phyloP scores from a whole-genome alignment of 768 basidiomycete genomes.

The Termitomyces heimii region DNA sequence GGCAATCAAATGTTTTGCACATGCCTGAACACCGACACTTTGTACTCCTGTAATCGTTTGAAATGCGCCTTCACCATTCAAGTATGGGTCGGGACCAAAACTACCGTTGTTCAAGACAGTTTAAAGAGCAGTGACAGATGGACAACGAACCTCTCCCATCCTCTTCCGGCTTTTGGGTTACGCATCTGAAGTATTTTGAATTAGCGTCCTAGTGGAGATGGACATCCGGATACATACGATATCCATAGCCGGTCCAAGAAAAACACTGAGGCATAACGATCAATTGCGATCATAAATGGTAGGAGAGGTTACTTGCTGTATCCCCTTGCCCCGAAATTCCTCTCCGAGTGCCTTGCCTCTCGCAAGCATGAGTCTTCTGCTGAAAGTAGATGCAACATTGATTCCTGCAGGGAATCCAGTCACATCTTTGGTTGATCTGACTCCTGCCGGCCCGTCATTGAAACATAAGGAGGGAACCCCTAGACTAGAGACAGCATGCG shows the following conservation, averaged over 20 bases:
- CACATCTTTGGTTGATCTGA: slow-evolving; percentile 35
- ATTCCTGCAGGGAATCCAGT: slow-evolving; percentile 57
- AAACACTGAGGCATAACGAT: slow-evolving; percentile 25
- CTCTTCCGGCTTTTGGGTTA: slow-evolving; percentile 44
- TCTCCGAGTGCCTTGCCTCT: slow-evolving; percentile 58
- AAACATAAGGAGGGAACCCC: slow-evolving; percentile 41
- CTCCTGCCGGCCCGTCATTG: slow-evolving; percentile 43
- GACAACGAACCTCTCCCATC: slow-evolving; percentile 36
- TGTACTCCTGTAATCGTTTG: slow-evolving; percentile 58
- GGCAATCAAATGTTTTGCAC: slow-evolving; percentile 45
- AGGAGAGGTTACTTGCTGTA: slow-evolving; percentile 25
- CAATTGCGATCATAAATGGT: neutral
- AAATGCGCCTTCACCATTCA: slow-evolving; percentile 55
- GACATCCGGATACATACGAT: slow-evolving; percentile 25
- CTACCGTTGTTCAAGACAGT: slow-evolving; percentile 15
- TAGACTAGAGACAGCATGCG: slow-evolving; percentile 32
- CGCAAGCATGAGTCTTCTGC: slow-evolving; percentile 56
- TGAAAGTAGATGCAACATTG: slow-evolving; percentile 45
- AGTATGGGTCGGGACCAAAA: slow-evolving; percentile 58
- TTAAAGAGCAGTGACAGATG: neutral
- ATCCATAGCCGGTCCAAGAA: slow-evolving; percentile 50
- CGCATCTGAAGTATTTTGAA: slow-evolving; percentile 30
- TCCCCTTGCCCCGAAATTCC: slow-evolving; percentile 68
- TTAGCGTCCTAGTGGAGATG: neutral
- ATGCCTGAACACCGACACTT: slow-evolving; percentile 53